Percentiles rank a stretch among this genome's conserved stretches.
Evolutionary conservation across 2,329 filamentous ascomycete genomes (phyloP).

Genomic region (Cercospora janseana): DNA sequence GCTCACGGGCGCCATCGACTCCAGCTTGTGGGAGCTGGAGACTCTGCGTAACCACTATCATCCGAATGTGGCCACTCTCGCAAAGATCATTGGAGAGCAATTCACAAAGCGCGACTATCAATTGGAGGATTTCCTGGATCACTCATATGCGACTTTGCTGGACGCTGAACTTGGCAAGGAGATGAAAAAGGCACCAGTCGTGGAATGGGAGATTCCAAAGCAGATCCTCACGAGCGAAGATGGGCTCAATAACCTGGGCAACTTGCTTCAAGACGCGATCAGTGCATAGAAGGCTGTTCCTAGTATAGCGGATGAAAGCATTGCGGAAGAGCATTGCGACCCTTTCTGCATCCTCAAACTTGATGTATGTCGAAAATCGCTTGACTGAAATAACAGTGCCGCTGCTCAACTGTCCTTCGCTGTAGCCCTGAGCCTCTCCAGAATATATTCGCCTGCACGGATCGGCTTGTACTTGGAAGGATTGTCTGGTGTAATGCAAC

Average conservation of each 20-base stretch:
- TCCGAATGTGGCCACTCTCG: constrained; percentile 90
- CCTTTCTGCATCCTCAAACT: neutral
- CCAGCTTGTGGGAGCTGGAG: constrained; percentile 91
- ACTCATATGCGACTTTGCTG: constrained; percentile 84
- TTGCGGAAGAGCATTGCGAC: too few species aligned
- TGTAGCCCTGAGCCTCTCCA: constrained; percentile 35
- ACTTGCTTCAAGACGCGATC: constrained; percentile 31
- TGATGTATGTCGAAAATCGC: too few species aligned
- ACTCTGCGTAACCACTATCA: constrained; percentile 92
- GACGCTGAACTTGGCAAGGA: constrained; percentile 80
- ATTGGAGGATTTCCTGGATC: constrained; percentile 94
- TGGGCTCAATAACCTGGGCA: constrained; percentile 32
- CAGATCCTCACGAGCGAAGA: constrained; percentile 60
- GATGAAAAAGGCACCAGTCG: constrained; percentile 79
- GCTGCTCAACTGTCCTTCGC: constrained; percentile 12
- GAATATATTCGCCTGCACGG: constrained; percentile 41
- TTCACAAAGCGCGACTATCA: constrained; percentile 96
- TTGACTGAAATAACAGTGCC: neutral
- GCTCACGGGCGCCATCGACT: constrained; percentile 83
- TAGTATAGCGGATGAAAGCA: too few species aligned
- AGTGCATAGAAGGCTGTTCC: neutral
- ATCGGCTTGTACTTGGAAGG: constrained; percentile 37
- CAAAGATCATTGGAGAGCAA: constrained; percentile 91
- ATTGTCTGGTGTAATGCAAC: constrained; percentile 38
- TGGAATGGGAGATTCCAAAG: constrained; percentile 94